A percentile compares a stretch with the other conserved stretches of the same genome.
Evolutionary conservation across 441 rosid species (phyloP).

Genomic region (Erysimum cheiri): DNA sequence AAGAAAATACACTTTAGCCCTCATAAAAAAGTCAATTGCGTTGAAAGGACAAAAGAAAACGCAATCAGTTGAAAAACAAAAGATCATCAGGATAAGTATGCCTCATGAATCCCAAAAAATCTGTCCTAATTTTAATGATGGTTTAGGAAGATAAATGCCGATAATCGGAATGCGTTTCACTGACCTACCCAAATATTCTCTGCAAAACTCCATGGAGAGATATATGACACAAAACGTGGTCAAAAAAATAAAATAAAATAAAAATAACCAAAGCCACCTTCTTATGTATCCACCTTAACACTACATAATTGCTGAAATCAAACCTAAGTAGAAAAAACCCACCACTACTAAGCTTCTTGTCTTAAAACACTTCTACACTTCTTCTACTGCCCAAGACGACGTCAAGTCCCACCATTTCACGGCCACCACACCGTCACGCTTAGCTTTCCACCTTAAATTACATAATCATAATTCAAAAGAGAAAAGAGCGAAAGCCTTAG

Average conservation of each 20-base stretch:
- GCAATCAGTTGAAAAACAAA: no score
- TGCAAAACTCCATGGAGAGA: constrained; percentile 13
- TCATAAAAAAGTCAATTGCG: no score
- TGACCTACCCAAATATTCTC: constrained; percentile 18
- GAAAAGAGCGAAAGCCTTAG: not conserved
- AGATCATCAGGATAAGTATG: no score
- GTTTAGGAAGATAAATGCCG: not conserved
- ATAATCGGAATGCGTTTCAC: not conserved
- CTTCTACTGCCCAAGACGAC: constrained; percentile 30
- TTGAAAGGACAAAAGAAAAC: no score
- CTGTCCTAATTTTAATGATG: no score
- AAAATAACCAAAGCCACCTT: constrained; percentile 17
- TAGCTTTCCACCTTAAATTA: constrained; percentile 34
- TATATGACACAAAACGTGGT: not conserved
- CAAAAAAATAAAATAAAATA: constrained; percentile 15
- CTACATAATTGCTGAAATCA: constrained; percentile 30
- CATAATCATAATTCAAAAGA: constrained; percentile 20
- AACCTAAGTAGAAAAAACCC: constrained; percentile 25
- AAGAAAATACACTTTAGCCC: no score
- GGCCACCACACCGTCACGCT: constrained; percentile 16
- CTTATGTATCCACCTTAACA: constrained; percentile 32
- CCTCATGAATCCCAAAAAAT: no score
- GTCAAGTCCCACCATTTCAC: constrained; percentile 31
- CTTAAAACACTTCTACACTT: constrained; percentile 38
- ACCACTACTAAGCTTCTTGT: constrained; percentile 33